These are phyloP conservation scores for Xylaria multiplex DNA, from an alignment of 2,329 filamentous ascomycete species.

Conservation along the genomic window DNA sequence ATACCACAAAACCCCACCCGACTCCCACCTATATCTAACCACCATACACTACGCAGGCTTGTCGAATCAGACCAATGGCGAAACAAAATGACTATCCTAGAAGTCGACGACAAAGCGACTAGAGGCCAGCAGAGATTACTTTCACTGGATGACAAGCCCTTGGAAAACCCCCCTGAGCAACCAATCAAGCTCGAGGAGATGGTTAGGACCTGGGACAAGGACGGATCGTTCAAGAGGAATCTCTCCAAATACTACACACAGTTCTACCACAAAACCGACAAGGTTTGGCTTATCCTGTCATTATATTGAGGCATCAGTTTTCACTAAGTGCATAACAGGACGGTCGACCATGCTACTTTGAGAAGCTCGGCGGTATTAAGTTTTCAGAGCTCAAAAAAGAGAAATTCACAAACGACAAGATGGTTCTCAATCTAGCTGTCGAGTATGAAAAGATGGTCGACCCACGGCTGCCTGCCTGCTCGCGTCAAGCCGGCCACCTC, in stretches of 20 bases:
- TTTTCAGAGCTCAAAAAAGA: constrained; percentile 91
- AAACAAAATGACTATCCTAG: constrained; percentile 80
- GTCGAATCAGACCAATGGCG: constrained; percentile 91
- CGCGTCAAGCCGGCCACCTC: constrained; percentile 86
- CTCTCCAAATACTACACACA: constrained; percentile 95
- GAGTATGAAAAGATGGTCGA: constrained; percentile 98
- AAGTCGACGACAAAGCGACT: constrained; percentile 48
- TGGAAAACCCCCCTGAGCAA: constrained; percentile 35
- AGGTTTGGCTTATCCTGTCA: constrained; percentile 57
- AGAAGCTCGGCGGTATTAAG: constrained; percentile 94
- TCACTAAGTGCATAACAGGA: constrained; percentile 66
- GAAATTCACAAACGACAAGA: constrained; percentile 83
- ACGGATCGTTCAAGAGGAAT: constrained; percentile 71
- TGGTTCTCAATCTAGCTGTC: constrained; percentile 94
- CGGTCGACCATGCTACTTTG: constrained; percentile 96
- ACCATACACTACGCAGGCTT: constrained; percentile 70
- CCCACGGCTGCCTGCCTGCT: constrained; percentile 93
- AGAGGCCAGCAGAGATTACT: constrained; percentile 14
- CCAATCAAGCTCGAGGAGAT: constrained; percentile 71
- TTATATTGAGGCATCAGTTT: constrained; percentile 11
- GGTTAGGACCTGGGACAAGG: constrained; percentile 74
- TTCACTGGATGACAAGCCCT: constrained; percentile 22
- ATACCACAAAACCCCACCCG: background rate
- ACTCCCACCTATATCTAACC: constrained; percentile 7
- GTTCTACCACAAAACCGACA: constrained; percentile 98